Evolutionary conservation across 805 yeast species (phyloP), one percentile per base, ranked within the genome.

Genomic region (Lipomyces mesembrius): DNA sequence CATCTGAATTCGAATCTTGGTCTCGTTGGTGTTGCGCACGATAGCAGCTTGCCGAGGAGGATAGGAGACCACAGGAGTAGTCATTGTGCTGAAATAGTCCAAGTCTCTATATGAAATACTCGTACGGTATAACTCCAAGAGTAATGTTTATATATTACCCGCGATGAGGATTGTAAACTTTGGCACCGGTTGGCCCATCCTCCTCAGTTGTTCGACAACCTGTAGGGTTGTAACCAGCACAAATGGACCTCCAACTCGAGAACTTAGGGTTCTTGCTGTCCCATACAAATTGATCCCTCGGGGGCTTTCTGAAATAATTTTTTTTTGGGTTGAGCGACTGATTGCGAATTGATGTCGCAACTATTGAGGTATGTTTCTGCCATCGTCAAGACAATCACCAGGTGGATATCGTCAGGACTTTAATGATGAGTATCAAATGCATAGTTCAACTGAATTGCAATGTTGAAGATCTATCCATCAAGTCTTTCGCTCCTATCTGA

Each of bases 21-120:
- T 95, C 78, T 95, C 99, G 81, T 95, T 95, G 39, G 99, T 95
- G 67, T 84, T 83, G 75, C 99, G 79, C 59, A 79, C 80, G n/a
- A 88, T 75, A 43, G 82, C 77, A 1, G 91, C 87, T 55, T 14
- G 17, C 54, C 72, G 60, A 25, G 64, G 52, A 17, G 61, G 62
- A 61, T 59, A 51, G 34, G 9, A 29, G 20, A 17, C 61, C 7
- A 4, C 54, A 22, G 35, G 34, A 34, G 25, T 25, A 8, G 35
- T 17, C 37, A 46, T 58, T 22, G 51, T 32, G 20, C 49, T 43
- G 49, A 43, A 17, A 43, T 43, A 43, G 20, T 43, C 49, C n/a
- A 43, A n/a, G 9, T n/a, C 11, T 43, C 49, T 43, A 2, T n/a
- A n/a, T 43, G 20, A 43, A 58, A 8, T 9, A 57, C 20, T 25